Evolutionary conservation across 768 basidiomycete genomes (phyloP).

Genomic region (Pholiota conissans): DNA sequence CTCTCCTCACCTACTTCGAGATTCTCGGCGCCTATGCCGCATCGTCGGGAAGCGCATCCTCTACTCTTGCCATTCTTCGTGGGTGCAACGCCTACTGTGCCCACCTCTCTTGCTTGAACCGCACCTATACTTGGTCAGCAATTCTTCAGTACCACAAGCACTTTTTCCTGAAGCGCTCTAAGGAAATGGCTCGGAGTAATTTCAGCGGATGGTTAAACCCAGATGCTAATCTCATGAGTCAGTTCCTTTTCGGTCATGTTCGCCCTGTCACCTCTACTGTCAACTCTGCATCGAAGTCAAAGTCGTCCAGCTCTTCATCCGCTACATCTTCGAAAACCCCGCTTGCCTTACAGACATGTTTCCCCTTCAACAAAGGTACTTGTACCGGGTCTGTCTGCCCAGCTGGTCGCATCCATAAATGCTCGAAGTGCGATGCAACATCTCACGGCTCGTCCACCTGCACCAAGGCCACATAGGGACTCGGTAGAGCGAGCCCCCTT

Average conservation of each 20-base stretch:
- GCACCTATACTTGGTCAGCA: conserved; percentile 4
- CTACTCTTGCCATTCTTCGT: background rate
- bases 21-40: conserved; percentile 3
- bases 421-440: conserved; percentile 10
- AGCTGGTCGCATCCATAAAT: conserved; percentile 14
- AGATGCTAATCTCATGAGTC: background rate
- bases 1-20: conserved; percentile 10
- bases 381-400: conserved; percentile 16
- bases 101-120: conserved; percentile 6
- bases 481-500: background rate
- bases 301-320: background rate
- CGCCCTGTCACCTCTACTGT: background rate
- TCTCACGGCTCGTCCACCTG: conserved; percentile 7
- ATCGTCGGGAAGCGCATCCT: background rate
- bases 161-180: background rate
- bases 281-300: background rate
- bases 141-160: background rate
- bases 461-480: background rate
- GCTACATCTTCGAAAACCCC: too few species aligned
- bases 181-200: background rate
- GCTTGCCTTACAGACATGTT: conserved; percentile 21
- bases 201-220: background rate
- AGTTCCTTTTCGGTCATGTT: background rate
- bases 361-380: conserved; percentile 15
- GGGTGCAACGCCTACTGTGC: background rate